Percentiles rank a stretch among this genome's conserved stretches.
Evolutionary conservation across 73 alveolate species (phyloP).

Genomic region (Symbiodinium natans): DNA sequence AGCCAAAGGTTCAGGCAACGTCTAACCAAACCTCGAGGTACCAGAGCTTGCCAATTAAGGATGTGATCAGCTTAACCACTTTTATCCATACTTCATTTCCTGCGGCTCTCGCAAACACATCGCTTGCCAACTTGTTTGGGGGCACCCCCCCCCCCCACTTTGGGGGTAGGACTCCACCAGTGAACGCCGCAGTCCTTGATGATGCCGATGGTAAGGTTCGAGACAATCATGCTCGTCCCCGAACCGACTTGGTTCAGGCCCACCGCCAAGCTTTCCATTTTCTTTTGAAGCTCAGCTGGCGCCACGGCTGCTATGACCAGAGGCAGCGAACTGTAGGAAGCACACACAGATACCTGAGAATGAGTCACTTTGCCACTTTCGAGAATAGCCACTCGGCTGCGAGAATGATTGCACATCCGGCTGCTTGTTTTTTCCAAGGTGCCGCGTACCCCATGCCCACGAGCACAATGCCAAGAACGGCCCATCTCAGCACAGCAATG

Average conservation of each 20-base stretch:
- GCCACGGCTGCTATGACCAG: slow-evolving; percentile 62
- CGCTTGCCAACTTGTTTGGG: too few species aligned
- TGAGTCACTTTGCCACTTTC: too few species aligned
- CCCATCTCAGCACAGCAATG: slow-evolving; percentile 18
- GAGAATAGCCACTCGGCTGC: not conserved
- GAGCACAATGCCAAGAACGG: slow-evolving; percentile 41
- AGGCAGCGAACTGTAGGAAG: slow-evolving; percentile 78
- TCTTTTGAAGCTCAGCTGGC: slow-evolving; percentile 12
- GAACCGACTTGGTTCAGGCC: slow-evolving; percentile 70
- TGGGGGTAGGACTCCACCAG: too few species aligned
- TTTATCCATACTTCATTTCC: too few species aligned
- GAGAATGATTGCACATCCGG: not conserved
- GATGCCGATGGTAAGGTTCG: slow-evolving; percentile 75
- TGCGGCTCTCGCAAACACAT: too few species aligned
- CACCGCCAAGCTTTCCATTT: slow-evolving; percentile 74
- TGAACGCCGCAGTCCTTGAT: slow-evolving; percentile 57
- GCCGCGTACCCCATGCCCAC: slow-evolving; percentile 82
- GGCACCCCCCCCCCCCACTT: too few species aligned
- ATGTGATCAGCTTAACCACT: too few species aligned
- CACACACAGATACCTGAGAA: slow-evolving; percentile 46
- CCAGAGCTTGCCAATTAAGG: not conserved
- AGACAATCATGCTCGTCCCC: slow-evolving; percentile 64
- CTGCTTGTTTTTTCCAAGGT: not conserved
- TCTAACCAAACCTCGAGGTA: too few species aligned
- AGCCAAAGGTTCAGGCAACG: too few species aligned